These are phyloP conservation scores for Aspergillus affinis DNA, from an alignment of 495 filamentous ascomycete genomes.

Conservation along the genomic window DNA sequence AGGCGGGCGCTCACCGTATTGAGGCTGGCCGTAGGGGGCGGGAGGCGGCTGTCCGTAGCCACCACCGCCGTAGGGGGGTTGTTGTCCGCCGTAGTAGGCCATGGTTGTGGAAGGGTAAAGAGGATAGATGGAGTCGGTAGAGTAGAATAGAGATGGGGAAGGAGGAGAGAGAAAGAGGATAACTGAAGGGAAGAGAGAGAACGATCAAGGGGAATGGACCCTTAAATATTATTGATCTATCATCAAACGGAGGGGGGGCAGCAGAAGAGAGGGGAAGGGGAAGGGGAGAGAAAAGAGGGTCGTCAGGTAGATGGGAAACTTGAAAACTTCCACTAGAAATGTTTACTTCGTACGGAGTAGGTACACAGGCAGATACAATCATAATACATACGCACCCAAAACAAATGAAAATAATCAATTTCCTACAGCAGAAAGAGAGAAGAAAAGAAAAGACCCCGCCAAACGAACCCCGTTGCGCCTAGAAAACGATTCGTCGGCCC, in stretches of 20 bases:
- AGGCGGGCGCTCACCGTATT: constrained; percentile 18
- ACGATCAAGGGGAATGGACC: neutral
- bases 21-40: constrained; percentile 23
- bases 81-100: constrained; percentile 18
- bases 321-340: neutral
- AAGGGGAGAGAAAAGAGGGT: neutral
- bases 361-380: neutral
- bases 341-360: neutral
- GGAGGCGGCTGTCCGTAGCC: constrained; percentile 5
- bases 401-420: neutral
- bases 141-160: constrained; percentile 5
- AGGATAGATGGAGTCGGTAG: neutral
- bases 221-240: constrained; percentile 14
- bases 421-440: neutral
- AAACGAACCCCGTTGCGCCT: neutral
- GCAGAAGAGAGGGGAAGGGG: neutral
- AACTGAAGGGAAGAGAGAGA: neutral
- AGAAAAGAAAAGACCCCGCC: neutral
- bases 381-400: neutral
- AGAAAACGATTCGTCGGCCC: constrained; percentile 7
- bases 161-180: constrained; percentile 8
- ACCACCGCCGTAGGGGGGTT: constrained; percentile 25
- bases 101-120: constrained; percentile 6
- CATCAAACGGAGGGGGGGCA: neutral
- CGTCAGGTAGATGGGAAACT: neutral